These are phyloP conservation scores for Thalassiosira livingstoniorum DNA, from an alignment of 352 stramenopile genomes.

Conservation along the genomic window DNA sequence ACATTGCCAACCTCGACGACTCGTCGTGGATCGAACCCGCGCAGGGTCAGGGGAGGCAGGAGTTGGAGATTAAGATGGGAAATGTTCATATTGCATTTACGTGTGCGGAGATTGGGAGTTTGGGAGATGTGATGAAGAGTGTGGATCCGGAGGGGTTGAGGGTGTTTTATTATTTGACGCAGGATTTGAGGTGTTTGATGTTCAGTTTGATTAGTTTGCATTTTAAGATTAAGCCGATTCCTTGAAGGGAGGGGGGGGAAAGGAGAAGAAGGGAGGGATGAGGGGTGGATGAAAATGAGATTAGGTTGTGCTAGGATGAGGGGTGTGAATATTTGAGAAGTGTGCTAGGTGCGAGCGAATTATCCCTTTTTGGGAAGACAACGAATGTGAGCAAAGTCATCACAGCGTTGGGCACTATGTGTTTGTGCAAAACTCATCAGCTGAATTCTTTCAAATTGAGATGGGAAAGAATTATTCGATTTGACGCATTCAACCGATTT, in stretches of 20 bases:
- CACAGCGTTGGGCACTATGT: too few species aligned
- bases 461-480: too few species aligned
- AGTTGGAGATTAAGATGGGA: slow-evolving; percentile 95
- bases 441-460: too few species aligned
- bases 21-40: slow-evolving; percentile 93
- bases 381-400: too few species aligned
- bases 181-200: slow-evolving; percentile 97
- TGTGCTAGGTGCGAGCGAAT: too few species aligned
- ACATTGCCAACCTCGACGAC: slow-evolving; percentile 95
- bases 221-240: slow-evolving; percentile 97
- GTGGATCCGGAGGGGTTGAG: slow-evolving; percentile 94
- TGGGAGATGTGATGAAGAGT: slow-evolving; percentile 94
- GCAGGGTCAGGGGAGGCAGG: slow-evolving; percentile 86
- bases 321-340: too few species aligned
- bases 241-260: slow-evolving; percentile 1
- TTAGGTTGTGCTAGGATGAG: too few species aligned
- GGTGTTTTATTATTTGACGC: slow-evolving; percentile 96
- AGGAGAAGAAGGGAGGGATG: too few species aligned
- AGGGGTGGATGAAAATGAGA: too few species aligned
- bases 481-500: too few species aligned
- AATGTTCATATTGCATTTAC: slow-evolving; percentile 98
- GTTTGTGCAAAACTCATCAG: too few species aligned
- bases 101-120: slow-evolving; percentile 95
- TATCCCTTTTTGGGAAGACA: too few species aligned
- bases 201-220: slow-evolving; percentile 96